These are phyloP conservation scores for Akebia trifoliata DNA, from an alignment of 164 flowering plant species.

Conservation along the genomic window DNA sequence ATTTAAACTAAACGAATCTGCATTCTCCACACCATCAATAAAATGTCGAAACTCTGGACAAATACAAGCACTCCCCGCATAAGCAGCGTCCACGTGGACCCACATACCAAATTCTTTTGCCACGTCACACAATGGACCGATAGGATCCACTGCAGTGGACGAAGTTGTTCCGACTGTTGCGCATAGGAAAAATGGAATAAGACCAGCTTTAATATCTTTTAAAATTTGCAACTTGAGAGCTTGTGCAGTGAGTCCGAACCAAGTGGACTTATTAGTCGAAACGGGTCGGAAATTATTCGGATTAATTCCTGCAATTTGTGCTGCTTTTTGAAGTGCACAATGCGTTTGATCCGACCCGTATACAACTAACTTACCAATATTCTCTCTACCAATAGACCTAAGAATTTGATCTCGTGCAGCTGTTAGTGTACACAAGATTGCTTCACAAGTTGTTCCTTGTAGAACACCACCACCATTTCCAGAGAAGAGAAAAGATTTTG, in stretches of 20 bases:
- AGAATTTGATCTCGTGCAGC: conserved; percentile 51
- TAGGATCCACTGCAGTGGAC: conserved; percentile 42
- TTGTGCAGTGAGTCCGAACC: conserved; percentile 22
- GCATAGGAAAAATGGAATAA: conserved; percentile 33
- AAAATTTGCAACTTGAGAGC: conserved; percentile 19
- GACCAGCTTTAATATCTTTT: conserved; percentile 25
- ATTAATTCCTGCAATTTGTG: conserved; percentile 45
- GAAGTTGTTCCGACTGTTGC: conserved; percentile 57
- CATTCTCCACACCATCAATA: conserved; percentile 53
- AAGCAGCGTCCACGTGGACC: conserved; percentile 62
- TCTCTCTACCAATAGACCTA: conserved; percentile 26
- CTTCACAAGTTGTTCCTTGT: conserved; percentile 66
- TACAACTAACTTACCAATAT: conserved; percentile 22
- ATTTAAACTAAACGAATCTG: conserved; percentile 59
- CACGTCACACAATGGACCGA: conserved; percentile 24
- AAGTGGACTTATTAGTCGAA: conserved; percentile 17
- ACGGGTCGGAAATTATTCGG: conserved; percentile 43
- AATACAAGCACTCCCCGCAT: conserved; percentile 60
- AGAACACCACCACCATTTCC: conserved; percentile 70
- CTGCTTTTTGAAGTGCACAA: conserved; percentile 47
- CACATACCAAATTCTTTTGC: conserved; percentile 30
- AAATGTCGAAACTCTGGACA: conserved; percentile 62
- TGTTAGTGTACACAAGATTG: conserved; percentile 39
- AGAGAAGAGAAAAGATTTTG: conserved; percentile 39
- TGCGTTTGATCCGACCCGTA: conserved; percentile 58